A percentile compares a stretch with the other conserved stretches of the same genome.
These are phyloP conservation scores for Chaetomiaceae sp. DNA, from an alignment of 2,329 filamentous ascomycete species.

Conservation along the genomic window DNA sequence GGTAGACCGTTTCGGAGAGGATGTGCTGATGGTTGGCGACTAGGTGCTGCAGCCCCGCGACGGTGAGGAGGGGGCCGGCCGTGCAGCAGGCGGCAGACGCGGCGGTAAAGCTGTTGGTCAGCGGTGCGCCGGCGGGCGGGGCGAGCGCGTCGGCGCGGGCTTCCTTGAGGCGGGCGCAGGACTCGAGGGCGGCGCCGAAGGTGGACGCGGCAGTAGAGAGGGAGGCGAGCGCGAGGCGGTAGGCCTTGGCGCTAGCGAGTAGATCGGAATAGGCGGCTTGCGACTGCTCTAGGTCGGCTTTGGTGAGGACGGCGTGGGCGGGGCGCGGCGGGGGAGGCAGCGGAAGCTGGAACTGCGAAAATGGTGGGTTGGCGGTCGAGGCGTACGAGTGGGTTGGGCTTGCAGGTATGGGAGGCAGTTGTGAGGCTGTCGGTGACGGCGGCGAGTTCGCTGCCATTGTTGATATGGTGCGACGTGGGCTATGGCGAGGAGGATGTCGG, in stretches of 20 bases:
- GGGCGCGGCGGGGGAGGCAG: constrained; percentile 54
- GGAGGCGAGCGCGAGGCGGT: constrained; percentile 55
- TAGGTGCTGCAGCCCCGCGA: constrained; percentile 60
- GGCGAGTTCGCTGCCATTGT: constrained; percentile 27
- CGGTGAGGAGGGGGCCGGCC: constrained; percentile 55
- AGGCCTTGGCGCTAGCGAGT: constrained; percentile 55
- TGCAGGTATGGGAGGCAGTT: constrained; percentile 53
- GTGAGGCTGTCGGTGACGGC: constrained; percentile 47
- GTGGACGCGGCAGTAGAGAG: constrained; percentile 56
- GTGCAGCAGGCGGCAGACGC: constrained; percentile 48
- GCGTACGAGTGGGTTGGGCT: constrained; percentile 59
- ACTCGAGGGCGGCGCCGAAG: constrained; percentile 59
- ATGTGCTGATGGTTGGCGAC: constrained; percentile 66
- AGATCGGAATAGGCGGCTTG: constrained; percentile 59
- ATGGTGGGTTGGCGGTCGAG: constrained; percentile 54
- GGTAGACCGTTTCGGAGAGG: constrained; percentile 61
- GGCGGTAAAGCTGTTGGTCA: constrained; percentile 43
- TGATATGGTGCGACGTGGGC: not conserved
- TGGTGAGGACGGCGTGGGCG: constrained; percentile 54
- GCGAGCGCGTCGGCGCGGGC: constrained; percentile 52
- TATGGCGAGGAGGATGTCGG: not conserved
- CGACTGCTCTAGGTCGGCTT: constrained; percentile 56
- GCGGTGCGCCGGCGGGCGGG: constrained; percentile 29
- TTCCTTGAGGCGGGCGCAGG: constrained; percentile 63
- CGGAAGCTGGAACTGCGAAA: constrained; percentile 54